These are phyloP conservation scores for Hypoxylon rickii DNA, from an alignment of 495 filamentous ascomycete species.

Conservation along the genomic window DNA sequence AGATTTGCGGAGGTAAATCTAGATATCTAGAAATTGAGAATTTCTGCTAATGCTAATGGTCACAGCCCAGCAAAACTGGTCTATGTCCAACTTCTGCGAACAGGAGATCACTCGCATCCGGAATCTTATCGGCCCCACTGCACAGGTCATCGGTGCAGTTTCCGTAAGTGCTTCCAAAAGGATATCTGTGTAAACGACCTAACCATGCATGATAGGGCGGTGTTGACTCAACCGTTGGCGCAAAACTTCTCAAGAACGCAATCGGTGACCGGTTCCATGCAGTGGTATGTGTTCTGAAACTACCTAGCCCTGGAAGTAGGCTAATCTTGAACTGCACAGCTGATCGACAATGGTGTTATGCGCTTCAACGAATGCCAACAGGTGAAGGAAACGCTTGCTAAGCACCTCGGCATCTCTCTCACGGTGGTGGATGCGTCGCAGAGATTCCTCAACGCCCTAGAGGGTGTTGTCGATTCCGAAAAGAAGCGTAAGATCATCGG, in stretches of 20 bases:
- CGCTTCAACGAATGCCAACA: constrained; percentile 80
- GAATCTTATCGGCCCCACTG: constrained; percentile 74
- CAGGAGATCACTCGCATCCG: constrained; percentile 79
- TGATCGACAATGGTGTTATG: constrained; percentile 82
- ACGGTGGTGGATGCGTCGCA: constrained; percentile 83
- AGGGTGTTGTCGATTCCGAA: constrained; percentile 81
- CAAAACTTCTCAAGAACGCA: constrained; percentile 73
- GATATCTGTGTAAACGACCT: not conserved
- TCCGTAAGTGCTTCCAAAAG: not conserved
- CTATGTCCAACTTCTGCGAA: constrained; percentile 78
- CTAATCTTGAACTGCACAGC: constrained; percentile 4
- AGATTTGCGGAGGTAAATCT: constrained; percentile 67
- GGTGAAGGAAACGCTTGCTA: constrained; percentile 74
- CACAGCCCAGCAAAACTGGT: constrained; percentile 66
- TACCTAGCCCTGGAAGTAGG: not conserved
- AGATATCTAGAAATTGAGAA: too few relatives aligned
- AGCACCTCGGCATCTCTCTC: constrained; percentile 86
- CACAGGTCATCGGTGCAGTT: constrained; percentile 83
- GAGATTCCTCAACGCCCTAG: constrained; percentile 72
- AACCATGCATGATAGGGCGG: constrained; percentile 63
- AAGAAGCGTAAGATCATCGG: constrained; percentile 95
- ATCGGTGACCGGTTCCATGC: constrained; percentile 90
- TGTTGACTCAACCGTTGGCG: constrained; percentile 90
- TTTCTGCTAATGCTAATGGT: not conserved
- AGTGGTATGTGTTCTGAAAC: constrained; percentile 43